A percentile compares a stretch with the other conserved stretches of the same genome.
These are phyloP conservation scores for Giardia muris DNA, from an alignment of 208 protist genomes.

Conservation along the genomic window DNA sequence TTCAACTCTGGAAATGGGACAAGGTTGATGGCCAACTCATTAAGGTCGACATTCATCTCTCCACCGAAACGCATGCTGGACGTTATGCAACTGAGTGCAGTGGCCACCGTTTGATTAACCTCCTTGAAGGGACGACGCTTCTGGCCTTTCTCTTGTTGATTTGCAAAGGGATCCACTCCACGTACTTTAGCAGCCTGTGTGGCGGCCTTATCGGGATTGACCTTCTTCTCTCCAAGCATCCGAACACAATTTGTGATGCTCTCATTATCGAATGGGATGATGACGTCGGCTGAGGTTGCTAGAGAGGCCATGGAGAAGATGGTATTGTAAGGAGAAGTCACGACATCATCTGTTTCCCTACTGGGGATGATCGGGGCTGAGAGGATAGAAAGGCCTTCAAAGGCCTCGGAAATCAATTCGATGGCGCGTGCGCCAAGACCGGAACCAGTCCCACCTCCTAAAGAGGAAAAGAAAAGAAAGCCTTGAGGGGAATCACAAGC, in stretches of 20 bases:
- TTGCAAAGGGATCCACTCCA: neutral
- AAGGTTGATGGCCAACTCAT: slow-evolving; percentile 1
- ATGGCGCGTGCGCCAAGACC: slow-evolving; percentile 60
- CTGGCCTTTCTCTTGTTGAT: neutral
- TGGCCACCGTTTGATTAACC: neutral
- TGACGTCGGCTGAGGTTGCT: neutral
- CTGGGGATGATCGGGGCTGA: neutral
- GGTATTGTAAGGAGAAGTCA: slow-evolving; percentile 18
- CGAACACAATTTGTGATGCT: neutral
- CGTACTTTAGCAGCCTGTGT: neutral
- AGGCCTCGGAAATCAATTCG: slow-evolving; percentile 53
- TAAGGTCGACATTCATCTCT: slow-evolving; percentile 19
- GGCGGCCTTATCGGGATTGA: neutral
- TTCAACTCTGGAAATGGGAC: slow-evolving; percentile 22
- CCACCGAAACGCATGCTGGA: slow-evolving; percentile 15
- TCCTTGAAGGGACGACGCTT: neutral
- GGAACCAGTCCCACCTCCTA: slow-evolving; percentile 65
- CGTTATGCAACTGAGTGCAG: neutral
- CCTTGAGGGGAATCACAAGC: slow-evolving; percentile 48
- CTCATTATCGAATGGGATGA: slow-evolving; percentile 25
- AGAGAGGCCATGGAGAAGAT: neutral
- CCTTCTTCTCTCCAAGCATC: neutral
- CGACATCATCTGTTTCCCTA: neutral
- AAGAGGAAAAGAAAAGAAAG: slow-evolving; percentile 59
- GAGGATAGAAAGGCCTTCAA: slow-evolving; percentile 35